A percentile compares a stretch with the other conserved stretches of the same genome.
Evolutionary conservation across 495 filamentous ascomycete species (phyloP).

Genomic region (Xylaria bambusicola): DNA sequence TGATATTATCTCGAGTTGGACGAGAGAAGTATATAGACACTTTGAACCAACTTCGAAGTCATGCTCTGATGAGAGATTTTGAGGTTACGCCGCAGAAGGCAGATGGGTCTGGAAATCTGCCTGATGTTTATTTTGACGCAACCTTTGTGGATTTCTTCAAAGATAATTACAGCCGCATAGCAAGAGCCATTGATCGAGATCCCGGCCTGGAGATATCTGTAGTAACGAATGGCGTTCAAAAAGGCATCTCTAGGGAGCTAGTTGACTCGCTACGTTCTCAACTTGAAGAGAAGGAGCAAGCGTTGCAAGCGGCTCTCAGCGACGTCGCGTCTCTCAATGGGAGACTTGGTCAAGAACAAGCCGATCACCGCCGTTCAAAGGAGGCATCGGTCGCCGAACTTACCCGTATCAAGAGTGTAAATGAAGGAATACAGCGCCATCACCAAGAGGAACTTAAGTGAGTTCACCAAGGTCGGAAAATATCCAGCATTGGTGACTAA

Average conservation of each 20-base stretch:
- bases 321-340: conserved; percentile 66
- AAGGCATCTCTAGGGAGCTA: conserved; percentile 79
- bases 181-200: conserved; percentile 87
- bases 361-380: conserved; percentile 70
- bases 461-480: conserved; percentile 5
- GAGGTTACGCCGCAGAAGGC: conserved; percentile 78
- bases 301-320: conserved; percentile 67
- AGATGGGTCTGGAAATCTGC: conserved; percentile 58
- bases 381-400: conserved; percentile 68
- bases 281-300: conserved; percentile 69
- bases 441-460: conserved; percentile 57
- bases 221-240: conserved; percentile 74
- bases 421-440: conserved; percentile 68
- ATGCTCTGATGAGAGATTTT: conserved; percentile 86
- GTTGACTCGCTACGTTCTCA: conserved; percentile 81
- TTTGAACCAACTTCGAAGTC: conserved; percentile 73
- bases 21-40: conserved; percentile 88
- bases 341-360: conserved; percentile 74
- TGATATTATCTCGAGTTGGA: conserved; percentile 77
- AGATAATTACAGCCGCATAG: conserved; percentile 86
- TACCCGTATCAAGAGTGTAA: conserved; percentile 62
- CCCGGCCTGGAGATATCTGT: conserved; percentile 82
- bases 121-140: conserved; percentile 83
- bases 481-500: conserved; percentile 19
- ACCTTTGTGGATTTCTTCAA: conserved; percentile 93